These are phyloP conservation scores for Kurtzmaniella natalensis DNA, from an alignment of 1,139 yeast genomes.

Conservation along the genomic window DNA sequence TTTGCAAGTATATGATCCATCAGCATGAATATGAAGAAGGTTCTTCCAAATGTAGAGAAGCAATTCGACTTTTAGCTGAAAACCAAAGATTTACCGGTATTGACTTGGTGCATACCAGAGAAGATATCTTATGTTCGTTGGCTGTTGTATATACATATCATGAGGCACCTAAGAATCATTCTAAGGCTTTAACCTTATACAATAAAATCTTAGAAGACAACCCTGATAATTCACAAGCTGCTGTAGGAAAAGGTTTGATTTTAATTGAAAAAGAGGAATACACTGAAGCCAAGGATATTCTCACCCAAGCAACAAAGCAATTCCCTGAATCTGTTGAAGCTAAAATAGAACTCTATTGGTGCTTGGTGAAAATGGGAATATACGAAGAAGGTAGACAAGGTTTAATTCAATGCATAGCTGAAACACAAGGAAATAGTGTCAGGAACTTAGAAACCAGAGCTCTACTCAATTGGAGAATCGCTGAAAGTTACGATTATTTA, in stretches of 20 bases:
- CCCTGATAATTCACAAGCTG: conserved; percentile 49
- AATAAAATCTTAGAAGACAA: conserved; percentile 53
- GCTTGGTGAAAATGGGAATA: conserved; percentile 54
- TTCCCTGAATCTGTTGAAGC: conserved; percentile 60
- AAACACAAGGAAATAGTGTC: conserved; percentile 47
- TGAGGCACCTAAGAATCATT: conserved; percentile 86
- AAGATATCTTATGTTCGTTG: conserved; percentile 58
- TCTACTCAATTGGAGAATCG: conserved; percentile 64
- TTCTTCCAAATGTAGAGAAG: conserved; percentile 56
- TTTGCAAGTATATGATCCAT: conserved; percentile 57
- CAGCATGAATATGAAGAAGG: conserved; percentile 64
- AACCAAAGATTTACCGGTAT: conserved; percentile 44
- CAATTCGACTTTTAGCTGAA: conserved; percentile 53
- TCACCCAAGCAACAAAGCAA: conserved; percentile 46
- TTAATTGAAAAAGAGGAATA: conserved; percentile 61
- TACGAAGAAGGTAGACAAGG: conserved; percentile 52
- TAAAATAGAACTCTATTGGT: conserved; percentile 74
- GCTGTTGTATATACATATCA: conserved; percentile 79
- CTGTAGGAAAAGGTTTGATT: conserved; percentile 79
- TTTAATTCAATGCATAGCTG: conserved; percentile 38
- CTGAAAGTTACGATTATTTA: conserved; percentile 39
- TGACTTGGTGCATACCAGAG: conserved; percentile 47
- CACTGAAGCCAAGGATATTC: conserved; percentile 46
- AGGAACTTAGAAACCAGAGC: conserved; percentile 57
- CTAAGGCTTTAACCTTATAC: conserved; percentile 68